These are phyloP conservation scores for Nephromyces sp. DNA, from an alignment of 169 alveolate genomes.

Conservation along the genomic window DNA sequence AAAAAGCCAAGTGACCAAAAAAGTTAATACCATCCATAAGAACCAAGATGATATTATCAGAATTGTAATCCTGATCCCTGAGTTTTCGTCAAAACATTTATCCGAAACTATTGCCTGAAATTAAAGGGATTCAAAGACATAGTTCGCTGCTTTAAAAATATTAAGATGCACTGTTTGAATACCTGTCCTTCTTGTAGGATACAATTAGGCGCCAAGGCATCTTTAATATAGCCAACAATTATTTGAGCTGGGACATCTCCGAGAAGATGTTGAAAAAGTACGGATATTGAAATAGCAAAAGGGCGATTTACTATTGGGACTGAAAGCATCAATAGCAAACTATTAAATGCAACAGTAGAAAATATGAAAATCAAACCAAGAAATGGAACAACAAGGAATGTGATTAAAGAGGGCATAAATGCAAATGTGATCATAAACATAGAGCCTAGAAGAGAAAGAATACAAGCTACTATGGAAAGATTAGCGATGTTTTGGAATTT, in stretches of 20 bases:
- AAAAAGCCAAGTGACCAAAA: too few species aligned
- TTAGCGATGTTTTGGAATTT: too few species aligned
- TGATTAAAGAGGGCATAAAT: too few species aligned
- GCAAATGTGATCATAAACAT: too few species aligned
- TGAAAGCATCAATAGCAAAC: not conserved
- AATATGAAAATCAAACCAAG: too few species aligned
- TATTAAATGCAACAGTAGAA: too few species aligned
- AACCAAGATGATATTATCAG: not conserved
- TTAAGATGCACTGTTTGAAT: not conserved
- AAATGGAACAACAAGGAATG: too few species aligned
- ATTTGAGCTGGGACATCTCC: not conserved
- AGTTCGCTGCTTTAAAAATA: not conserved
- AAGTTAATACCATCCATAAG: too few species aligned
- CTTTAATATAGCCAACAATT: not conserved
- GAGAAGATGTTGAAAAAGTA: not conserved
- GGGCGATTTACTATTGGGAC: not conserved
- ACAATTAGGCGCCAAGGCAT: not conserved
- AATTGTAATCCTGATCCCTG: not conserved
- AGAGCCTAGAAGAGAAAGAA: too few species aligned
- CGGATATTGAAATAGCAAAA: not conserved
- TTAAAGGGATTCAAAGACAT: not conserved
- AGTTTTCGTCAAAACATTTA: not conserved
- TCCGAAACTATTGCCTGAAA: not conserved
- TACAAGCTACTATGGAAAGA: too few species aligned
- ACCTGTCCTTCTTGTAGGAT: not conserved